These are phyloP conservation scores for Fonsecaea pugnacius DNA, from an alignment of 2,329 filamentous ascomycete species.

Conservation along the genomic window DNA sequence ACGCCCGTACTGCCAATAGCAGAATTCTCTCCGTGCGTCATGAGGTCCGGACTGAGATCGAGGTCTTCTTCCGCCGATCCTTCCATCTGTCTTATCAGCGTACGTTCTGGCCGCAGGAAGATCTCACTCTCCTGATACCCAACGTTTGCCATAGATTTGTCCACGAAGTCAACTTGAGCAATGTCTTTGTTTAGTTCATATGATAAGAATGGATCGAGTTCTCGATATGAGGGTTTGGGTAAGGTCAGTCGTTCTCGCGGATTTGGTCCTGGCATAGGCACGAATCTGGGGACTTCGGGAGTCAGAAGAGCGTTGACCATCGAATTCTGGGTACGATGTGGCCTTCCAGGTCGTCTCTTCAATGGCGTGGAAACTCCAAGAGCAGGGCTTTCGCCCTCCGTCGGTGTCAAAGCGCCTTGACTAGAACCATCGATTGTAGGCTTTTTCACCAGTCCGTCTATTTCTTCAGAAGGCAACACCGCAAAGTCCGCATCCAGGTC, in stretches of 20 bases:
- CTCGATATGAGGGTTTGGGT: constrained; percentile 53
- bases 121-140: constrained; percentile 95
- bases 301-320: constrained; percentile 65
- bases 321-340: constrained; percentile 65
- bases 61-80: constrained; percentile 67
- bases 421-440: constrained; percentile 27
- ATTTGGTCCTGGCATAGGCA: constrained; percentile 55
- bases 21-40: constrained; percentile 64
- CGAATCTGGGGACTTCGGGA: constrained; percentile 59
- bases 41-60: constrained; percentile 58
- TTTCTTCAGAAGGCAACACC: constrained; percentile 79
- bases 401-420: constrained; percentile 34
- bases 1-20: constrained; percentile 59
- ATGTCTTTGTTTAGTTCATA: constrained; percentile 76
- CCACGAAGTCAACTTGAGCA: constrained; percentile 87
- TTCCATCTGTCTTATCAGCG: constrained; percentile 67
- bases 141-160: constrained; percentile 93
- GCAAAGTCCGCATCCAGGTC: constrained; percentile 83
- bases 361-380: constrained; percentile 75
- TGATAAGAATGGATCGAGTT: constrained; percentile 53
- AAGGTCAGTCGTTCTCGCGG: constrained; percentile 55
- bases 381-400: constrained; percentile 77
- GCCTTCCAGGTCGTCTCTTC: constrained; percentile 66
- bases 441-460: constrained; percentile 71
- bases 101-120: constrained; percentile 76